Evolutionary conservation across 192 early-diverging fungal species (phyloP), one percentile per base, ranked within the genome.

Genomic region (Podila epicladia): DNA sequence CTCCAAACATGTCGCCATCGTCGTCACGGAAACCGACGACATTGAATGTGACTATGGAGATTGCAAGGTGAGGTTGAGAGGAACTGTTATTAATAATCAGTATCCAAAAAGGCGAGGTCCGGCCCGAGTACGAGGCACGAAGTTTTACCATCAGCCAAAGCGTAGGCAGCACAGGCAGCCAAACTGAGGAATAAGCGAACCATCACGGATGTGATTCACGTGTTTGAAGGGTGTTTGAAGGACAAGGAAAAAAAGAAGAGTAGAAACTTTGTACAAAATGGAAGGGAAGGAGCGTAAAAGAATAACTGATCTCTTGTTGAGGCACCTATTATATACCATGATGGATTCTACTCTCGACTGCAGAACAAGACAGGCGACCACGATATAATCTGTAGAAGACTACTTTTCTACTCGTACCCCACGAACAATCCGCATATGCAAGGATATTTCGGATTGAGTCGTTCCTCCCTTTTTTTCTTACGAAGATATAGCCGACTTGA

Each of bases 131-230:
- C 19, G 9, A 15, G 13, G 20, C 28, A 37, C 19, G 33, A 35
- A 64, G n/a, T 9, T 68, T 68, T 80, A 80, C 77, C 71, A 69
- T 80, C 77, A 37, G 77, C 77, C 49, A 80, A 38, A 37, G 58
- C 71, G 24, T 69, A 60, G 24, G 77, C 62, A 53, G 77, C 71
- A 24, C 77, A 80, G 37, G 71, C 77, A 2, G 77, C 71, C 57
- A 80, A 67, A 33, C 77, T 71, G 65, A 80, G 58, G 29, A 73
- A 59, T 9, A 80, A 48, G 29, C 77, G 77, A 57, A 80, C 77
- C 77, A 80, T 80, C 2, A 38, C 69, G 15, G 59, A 31, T 15
- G 45, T 26, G 24, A 31, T 11, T 24, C 28, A 37, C 6, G 37
- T 50, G 13, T 9, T 50, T 55, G 55, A 64, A 35, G 51, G 9